Conservation (phyloP, 352 stramenopile genomes). For the Globisporangium okanoganense region DNA sequence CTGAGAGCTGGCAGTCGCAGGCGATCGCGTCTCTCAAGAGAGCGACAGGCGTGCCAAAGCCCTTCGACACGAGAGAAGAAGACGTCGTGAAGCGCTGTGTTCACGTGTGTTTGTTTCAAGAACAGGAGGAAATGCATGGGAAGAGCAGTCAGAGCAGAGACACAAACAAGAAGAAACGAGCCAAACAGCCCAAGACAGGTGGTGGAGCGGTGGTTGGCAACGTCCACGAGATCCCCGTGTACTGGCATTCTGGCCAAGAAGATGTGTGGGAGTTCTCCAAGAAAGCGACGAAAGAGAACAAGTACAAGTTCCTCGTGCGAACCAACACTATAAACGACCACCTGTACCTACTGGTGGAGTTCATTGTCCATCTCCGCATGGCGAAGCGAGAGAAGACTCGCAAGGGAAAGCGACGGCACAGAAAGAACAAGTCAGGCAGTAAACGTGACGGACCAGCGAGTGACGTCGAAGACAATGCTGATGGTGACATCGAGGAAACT, state of each 20-base stretch:
- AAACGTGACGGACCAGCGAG: not conserved
- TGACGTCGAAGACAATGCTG: slow-evolving; percentile 1
- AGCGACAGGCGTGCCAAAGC: slow-evolving; percentile 63
- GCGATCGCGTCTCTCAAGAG: slow-evolving; percentile 76
- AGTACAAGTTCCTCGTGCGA: slow-evolving; percentile 82
- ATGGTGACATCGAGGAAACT: slow-evolving; percentile 15
- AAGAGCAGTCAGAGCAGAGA: slow-evolving; percentile 7
- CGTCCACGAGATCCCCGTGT: slow-evolving; percentile 72
- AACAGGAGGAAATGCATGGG: slow-evolving; percentile 29
- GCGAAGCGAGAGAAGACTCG: slow-evolving; percentile 21
- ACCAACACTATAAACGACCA: slow-evolving; percentile 68
- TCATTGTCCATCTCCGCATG: slow-evolving; percentile 60
- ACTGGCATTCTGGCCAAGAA: slow-evolving; percentile 66
- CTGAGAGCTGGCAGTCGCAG: slow-evolving; percentile 47
- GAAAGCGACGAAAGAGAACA: slow-evolving; percentile 67
- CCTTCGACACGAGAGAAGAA: slow-evolving; percentile 71
- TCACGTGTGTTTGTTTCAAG: slow-evolving; percentile 73
- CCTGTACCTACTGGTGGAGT: slow-evolving; percentile 67
- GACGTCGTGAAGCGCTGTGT: slow-evolving; percentile 80
- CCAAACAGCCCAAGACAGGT: not conserved
- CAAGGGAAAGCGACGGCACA: slow-evolving; percentile 11
- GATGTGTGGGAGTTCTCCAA: slow-evolving; percentile 82
- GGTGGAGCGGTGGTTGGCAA: slow-evolving; percentile 61
- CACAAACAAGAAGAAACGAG: slow-evolving; percentile 10
- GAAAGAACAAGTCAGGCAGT: not conserved